phyloP scores from a whole-genome alignment of 805 yeast species.

The Hemisphaericaspora nanyangensis region DNA sequence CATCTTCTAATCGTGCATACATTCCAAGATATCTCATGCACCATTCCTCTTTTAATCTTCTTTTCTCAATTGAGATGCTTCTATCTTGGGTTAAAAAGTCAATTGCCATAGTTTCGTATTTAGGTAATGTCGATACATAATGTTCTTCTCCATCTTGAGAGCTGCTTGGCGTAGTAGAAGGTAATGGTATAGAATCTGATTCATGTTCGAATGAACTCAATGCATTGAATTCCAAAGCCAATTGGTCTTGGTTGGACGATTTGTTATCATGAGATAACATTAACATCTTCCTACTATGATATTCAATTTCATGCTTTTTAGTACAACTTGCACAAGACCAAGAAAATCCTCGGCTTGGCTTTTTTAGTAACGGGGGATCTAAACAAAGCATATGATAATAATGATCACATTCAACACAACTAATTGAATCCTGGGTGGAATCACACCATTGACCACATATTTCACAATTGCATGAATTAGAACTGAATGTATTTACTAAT shows the following conservation, averaged over 20 bases:
- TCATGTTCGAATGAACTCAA: slow-evolving; percentile 7
- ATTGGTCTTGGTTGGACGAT: slow-evolving; percentile 34
- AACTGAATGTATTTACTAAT: slow-evolving; percentile 57
- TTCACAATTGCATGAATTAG: slow-evolving; percentile 54
- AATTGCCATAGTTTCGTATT: slow-evolving; percentile 55
- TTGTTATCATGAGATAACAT: slow-evolving; percentile 43
- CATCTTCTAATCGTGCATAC: slow-evolving; percentile 71
- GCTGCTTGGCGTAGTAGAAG: not conserved
- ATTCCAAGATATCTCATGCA: slow-evolving; percentile 74
- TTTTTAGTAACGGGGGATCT: slow-evolving; percentile 74
- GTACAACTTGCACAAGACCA: slow-evolving; percentile 87
- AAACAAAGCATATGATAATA: slow-evolving; percentile 79
- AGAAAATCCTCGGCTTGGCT: slow-evolving; percentile 83
- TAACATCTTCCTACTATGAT: slow-evolving; percentile 33
- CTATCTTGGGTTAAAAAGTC: slow-evolving; percentile 49
- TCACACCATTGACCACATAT: slow-evolving; percentile 86
- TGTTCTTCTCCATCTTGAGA: slow-evolving; percentile 3
- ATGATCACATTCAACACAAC: slow-evolving; percentile 73
- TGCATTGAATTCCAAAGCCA: slow-evolving; percentile 18
- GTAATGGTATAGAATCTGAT: not conserved
- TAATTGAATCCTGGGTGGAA: slow-evolving; percentile 59
- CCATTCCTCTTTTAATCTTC: slow-evolving; percentile 72
- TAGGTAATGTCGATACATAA: slow-evolving; percentile 30
- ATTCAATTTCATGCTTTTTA: slow-evolving; percentile 48
- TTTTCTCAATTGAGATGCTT: slow-evolving; percentile 34